These are phyloP conservation scores for Phaeodactylum tricornutum DNA, from an alignment of 108 stramenopile genomes.

Conservation along the genomic window DNA sequence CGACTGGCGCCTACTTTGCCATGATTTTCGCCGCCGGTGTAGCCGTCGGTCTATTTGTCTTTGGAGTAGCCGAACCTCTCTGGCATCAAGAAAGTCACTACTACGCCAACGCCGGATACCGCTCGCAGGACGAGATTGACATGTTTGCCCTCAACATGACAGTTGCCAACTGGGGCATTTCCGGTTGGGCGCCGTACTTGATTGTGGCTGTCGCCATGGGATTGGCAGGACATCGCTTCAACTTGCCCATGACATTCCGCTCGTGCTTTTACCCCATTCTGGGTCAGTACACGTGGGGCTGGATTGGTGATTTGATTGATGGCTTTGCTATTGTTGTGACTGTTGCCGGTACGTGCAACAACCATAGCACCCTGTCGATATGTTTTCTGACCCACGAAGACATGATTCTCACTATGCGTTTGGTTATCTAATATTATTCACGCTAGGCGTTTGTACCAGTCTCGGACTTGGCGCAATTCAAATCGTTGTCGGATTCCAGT, in stretches of 20 bases:
- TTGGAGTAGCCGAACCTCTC: constrained; percentile 46
- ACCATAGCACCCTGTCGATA: constrained; percentile 43
- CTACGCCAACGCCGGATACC: constrained; percentile 32
- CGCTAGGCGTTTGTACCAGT: too few species aligned
- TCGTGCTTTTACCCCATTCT: constrained; percentile 47
- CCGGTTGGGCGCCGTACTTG: constrained; percentile 45
- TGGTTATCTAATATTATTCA: too few species aligned
- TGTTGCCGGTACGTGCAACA: constrained; percentile 49
- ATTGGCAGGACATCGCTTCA: constrained; percentile 30
- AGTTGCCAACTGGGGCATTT: constrained; percentile 53
- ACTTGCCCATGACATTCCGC: constrained; percentile 38
- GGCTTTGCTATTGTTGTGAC: constrained; percentile 41
- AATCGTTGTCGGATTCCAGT: too few species aligned
- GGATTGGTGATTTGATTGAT: constrained; percentile 55
- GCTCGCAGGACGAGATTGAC: constrained; percentile 34
- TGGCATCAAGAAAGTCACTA: constrained; percentile 27
- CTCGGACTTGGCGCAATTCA: too few species aligned
- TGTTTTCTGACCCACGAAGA: constrained; percentile 30
- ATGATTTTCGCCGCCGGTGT: constrained; percentile 59
- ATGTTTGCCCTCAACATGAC: constrained; percentile 46
- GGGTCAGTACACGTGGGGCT: constrained; percentile 54
- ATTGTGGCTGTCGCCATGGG: constrained; percentile 34
- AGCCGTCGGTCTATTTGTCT: constrained; percentile 49
- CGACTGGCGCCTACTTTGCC: constrained; percentile 35
- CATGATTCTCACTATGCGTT: too few species aligned